Base-by-base conservation (phyloP, 768 basidiomycete species). In the Rubroboletus pulcherrimus region DNA sequence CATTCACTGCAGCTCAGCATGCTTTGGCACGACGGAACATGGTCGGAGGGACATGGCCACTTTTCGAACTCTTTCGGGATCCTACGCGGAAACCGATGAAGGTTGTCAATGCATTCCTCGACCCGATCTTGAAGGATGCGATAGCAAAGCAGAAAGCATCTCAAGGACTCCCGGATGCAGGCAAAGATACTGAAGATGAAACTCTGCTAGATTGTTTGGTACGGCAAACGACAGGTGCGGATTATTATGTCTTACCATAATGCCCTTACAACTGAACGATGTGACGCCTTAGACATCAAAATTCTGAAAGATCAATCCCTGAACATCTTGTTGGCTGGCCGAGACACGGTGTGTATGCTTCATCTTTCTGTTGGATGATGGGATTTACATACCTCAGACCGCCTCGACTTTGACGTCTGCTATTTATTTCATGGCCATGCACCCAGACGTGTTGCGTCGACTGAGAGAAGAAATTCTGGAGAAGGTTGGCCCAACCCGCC, bases 371-470 rank as follows among this genome's bases (percentile, higher is more conserved):
- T 39, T 15, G 26, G n/a, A 5, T 31, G 17, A 21, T 19, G 30
- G 26, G 24, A n/a, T 37, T 52, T 41, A 60, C 44, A 6, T n/a
- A 46, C 31, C 7, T 9, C 30, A 78, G 79, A 79, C 77, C 21
- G 75, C 78, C 8, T 71, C 71, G 30, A 73, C 73, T 1, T 63
- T 82, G 45, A 80, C 74, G 3, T 79, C 74, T 51, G 69, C 71
- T 3, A 60, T 77, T 2, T 82, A 82, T 64, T 67, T 77, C 58
- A 72, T 83, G 37, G 68, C 78, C 21, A 69, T 74, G 63, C 71
- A 82, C 59, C 80, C 79, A 4, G 56, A 71, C 0, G 67, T 79
- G n/a, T 59, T 77, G 21, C 49, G 26, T 15, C 66, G 70, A 5
- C 62, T 81, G n/a, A 74, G 78, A 7, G 65, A 73, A 43, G 81